phyloP scores from a whole-genome alignment of 306 rosid species.

The Dryas alaskensis region DNA sequence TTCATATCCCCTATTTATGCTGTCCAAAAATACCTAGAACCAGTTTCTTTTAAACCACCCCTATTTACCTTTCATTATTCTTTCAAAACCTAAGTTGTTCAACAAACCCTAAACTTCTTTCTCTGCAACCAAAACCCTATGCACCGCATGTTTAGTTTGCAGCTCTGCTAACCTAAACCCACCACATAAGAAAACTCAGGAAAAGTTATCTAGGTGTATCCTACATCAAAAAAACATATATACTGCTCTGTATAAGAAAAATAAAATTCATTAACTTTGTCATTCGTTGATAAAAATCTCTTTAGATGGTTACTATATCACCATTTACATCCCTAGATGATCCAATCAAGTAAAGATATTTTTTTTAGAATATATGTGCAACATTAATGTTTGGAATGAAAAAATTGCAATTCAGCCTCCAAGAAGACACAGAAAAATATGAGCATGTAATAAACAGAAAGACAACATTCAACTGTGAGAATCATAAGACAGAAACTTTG shows the following conservation, averaged over 20 bases:
- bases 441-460: neutral
- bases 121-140: neutral
- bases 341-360: neutral
- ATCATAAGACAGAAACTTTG: neutral
- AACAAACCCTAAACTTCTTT: neutral
- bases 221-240: neutral
- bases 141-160: neutral
- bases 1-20: neutral
- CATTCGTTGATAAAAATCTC: too few species aligned
- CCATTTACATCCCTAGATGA: neutral
- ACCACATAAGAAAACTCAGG: neutral
- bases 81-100: slow-evolving; percentile 4
- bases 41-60: neutral
- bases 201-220: neutral
- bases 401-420: slow-evolving; percentile 9
- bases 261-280: neutral
- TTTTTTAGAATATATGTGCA: neutral
- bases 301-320: neutral
- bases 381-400: neutral
- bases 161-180: neutral
- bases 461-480: neutral
- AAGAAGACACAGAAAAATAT: neutral
- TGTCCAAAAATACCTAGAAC: neutral
- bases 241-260: neutral
- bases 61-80: neutral